Base-by-base conservation (phyloP, 176 grass and related monocot genomes). In the Zoysia pacifica region DNA sequence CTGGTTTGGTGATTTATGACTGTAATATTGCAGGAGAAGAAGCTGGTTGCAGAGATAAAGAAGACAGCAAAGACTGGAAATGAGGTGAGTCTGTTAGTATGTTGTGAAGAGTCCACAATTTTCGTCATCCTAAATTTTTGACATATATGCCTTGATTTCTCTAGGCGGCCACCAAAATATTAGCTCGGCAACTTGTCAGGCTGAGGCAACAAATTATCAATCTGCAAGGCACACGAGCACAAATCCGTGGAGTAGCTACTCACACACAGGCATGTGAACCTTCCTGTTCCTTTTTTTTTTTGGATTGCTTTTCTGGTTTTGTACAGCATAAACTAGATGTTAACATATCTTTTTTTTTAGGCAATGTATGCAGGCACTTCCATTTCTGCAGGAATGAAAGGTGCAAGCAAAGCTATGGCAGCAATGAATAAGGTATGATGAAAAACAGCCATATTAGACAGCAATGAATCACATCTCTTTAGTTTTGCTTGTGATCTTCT, bases 361-460 rank as follows among this genome's bases (percentile, higher is more conserved):
- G 96, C 96, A 81, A 93, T 99, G 96, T 55, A 99, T 49, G 96
- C 96, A 0, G 93, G 88, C 41, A 99, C 96, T 82, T 99, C 96
- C 81, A 99, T 99, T 83, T 99, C 96, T 78, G 85, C 96, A 84
- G 96, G 96, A 72, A 99, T 99, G 96, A 99, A 99, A 84, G 96
- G 96, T 64, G 96, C 92, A 81, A 99, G 93, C 84, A 99, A 93
- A 93, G 96, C 92, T 52, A 99, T 99, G 96, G 78, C 96, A 76
- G 90, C 96, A 38, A 99, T 99, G 96, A 99, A 99, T 86, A 99
- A 99, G 96, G 96, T 95, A 89, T 5, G 46, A 48, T 41, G 67
- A 41, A 80, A 48, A 37, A 54, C 66, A 82, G 9, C 67, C 79
- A 79, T 80, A 48, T 67, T 91, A 62, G 42, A 12, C 75, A 56